Evolutionary conservation across 1,284 basidiomycete genomes (phyloP).

Genomic region (Pterulicium gracile): DNA sequence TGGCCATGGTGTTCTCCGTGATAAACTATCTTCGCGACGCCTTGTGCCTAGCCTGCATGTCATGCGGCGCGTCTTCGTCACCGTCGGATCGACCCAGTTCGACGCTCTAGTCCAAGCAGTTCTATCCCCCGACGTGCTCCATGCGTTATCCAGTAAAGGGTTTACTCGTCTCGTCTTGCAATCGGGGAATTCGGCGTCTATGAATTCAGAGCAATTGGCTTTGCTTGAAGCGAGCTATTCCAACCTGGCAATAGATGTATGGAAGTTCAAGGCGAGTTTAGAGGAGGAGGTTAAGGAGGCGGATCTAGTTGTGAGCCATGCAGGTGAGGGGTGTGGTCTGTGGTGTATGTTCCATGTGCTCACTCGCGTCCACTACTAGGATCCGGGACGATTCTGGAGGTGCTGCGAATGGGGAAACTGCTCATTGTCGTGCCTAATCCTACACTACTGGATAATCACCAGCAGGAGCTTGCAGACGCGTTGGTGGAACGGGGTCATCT

Average conservation of each 20-base stretch:
- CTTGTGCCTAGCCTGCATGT: neutral
- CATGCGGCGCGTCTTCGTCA: slow-evolving; percentile 72
- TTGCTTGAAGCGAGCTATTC: slow-evolving; percentile 22
- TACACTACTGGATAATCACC: slow-evolving; percentile 88
- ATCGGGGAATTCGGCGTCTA: slow-evolving; percentile 51
- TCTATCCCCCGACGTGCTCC: slow-evolving; percentile 46
- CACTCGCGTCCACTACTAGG: slow-evolving; percentile 38
- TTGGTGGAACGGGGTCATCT: slow-evolving; percentile 57
- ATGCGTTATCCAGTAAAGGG: slow-evolving; percentile 39
- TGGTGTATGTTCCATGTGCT: slow-evolving; percentile 1
- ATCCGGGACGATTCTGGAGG: slow-evolving; percentile 90
- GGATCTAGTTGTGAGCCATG: slow-evolving; percentile 85
- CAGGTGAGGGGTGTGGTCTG: slow-evolving; percentile 44
- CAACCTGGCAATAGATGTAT: slow-evolving; percentile 51
- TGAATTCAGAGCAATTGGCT: slow-evolving; percentile 13
- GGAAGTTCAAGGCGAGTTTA: slow-evolving; percentile 66
- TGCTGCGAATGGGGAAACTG: slow-evolving; percentile 61
- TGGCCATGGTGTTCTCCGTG: no score
- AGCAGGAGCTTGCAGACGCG: slow-evolving; percentile 77
- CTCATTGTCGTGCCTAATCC: slow-evolving; percentile 88
- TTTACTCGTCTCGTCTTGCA: slow-evolving; percentile 61
- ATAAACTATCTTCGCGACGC: no score
- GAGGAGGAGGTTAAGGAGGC: slow-evolving; percentile 53
- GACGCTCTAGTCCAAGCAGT: slow-evolving; percentile 59
- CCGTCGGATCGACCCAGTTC: slow-evolving; percentile 88